Evolutionary conservation across 2,329 filamentous ascomycete species (phyloP).

Genomic region (Fusarium annulatum): DNA sequence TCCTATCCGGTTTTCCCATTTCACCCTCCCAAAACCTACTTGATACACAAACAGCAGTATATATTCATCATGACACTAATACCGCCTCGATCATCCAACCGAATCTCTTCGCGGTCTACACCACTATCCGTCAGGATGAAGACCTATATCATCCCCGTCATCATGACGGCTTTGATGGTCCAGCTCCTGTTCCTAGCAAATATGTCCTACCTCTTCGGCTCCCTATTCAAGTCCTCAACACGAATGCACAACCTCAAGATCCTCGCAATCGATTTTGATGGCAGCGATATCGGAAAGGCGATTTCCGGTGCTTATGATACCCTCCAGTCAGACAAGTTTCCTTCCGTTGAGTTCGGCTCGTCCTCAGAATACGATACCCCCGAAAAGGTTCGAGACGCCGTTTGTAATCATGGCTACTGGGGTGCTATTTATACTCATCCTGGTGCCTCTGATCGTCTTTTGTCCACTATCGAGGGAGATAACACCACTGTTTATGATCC

Average conservation of each 20-base stretch:
- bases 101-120: neutral
- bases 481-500: neutral
- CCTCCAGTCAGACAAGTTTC: neutral
- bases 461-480: neutral
- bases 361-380: neutral
- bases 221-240: neutral
- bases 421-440: neutral
- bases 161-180: neutral
- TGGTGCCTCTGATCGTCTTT: neutral
- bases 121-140: neutral
- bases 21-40: no score
- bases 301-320: neutral
- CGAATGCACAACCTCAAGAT: constrained; percentile 1
- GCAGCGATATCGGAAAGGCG: neutral
- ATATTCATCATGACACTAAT: neutral
- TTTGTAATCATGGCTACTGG: neutral
- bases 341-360: neutral
- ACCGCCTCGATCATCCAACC: neutral
- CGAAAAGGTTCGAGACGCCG: neutral
- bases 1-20: neutral
- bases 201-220: neutral
- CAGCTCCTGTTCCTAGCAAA: neutral
- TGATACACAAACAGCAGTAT: neutral
- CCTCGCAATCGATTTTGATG: neutral
- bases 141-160: neutral